Evolutionary conservation across 306 rosid species (phyloP).

Genomic region (Acacia crassicarpa): DNA sequence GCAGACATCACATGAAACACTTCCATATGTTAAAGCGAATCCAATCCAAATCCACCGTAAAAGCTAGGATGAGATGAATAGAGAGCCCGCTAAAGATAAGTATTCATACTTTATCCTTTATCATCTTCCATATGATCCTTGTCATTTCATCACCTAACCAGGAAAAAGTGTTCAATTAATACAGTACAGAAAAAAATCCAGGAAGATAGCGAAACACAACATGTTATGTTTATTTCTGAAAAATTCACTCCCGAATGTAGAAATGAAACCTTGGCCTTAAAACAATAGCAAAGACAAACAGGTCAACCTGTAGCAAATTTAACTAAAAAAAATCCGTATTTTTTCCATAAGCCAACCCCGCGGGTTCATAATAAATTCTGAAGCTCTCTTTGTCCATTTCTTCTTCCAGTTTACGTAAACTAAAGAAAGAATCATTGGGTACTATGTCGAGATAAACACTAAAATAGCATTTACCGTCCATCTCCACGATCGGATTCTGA

Average conservation of each 20-base stretch:
- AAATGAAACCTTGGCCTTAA: not conserved
- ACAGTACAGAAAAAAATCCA: not conserved
- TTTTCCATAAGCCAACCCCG: not conserved
- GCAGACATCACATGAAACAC: slow-evolving; percentile 39
- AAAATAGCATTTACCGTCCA: slow-evolving; percentile 67
- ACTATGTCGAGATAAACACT: not conserved
- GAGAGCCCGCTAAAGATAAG: not conserved
- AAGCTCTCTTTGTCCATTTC: not conserved
- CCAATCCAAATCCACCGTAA: slow-evolving; percentile 1
- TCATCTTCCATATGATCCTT: slow-evolving; percentile 83
- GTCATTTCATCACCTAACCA: slow-evolving; percentile 92
- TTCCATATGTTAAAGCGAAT: not conserved
- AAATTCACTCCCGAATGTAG: not conserved
- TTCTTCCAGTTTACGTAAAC: not conserved
- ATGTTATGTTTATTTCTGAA: not conserved
- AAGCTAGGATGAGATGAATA: not conserved
- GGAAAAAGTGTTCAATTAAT: not conserved
- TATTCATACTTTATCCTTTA: slow-evolving; percentile 71
- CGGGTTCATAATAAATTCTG: too few relatives aligned
- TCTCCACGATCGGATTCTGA: slow-evolving; percentile 86
- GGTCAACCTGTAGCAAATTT: not conserved
- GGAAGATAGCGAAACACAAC: not conserved
- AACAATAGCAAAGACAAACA: not conserved
- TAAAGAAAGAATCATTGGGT: not conserved
- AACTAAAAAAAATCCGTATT: not conserved